A percentile compares a stretch with the other conserved stretches of the same genome.
These are phyloP conservation scores for Suillus weaverae DNA, from an alignment of 768 basidiomycete genomes.

Conservation along the genomic window DNA sequence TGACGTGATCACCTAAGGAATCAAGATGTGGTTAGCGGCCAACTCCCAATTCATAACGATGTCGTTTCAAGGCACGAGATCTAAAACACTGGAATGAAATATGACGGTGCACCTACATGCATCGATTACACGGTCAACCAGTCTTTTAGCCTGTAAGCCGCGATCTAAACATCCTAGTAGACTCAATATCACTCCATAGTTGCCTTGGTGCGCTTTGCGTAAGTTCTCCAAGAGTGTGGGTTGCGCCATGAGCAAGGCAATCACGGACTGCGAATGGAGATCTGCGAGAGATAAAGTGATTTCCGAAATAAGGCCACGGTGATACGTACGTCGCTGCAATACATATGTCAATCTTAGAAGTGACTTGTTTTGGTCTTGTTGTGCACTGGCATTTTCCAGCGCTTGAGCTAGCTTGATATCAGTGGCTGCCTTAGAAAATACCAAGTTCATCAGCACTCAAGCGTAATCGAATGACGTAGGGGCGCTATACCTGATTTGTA, in stretches of 20 bases:
- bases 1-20: conserved; percentile 80
- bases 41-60: background rate
- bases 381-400: conserved; percentile 73
- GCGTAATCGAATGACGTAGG: background rate
- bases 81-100: background rate
- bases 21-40: conserved; percentile 11
- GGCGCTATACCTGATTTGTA: conserved; percentile 29
- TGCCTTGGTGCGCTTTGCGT: conserved; percentile 88
- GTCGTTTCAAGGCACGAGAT: background rate
- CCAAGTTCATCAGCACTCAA: conserved; percentile 21
- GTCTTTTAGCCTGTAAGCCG: conserved; percentile 79
- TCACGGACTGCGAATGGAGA: conserved; percentile 75
- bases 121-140: conserved; percentile 92
- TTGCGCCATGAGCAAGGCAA: conserved; percentile 80
- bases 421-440: conserved; percentile 37
- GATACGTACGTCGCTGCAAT: conserved; percentile 67
- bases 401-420: conserved; percentile 62
- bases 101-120: conserved; percentile 40
- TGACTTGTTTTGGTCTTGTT: conserved; percentile 77
- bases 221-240: conserved; percentile 82
- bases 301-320: background rate
- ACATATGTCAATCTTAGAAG: conserved; percentile 78
- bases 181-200: conserved; percentile 88
- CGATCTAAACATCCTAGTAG: conserved; percentile 91
- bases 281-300: conserved; percentile 40